These are phyloP conservation scores for Thelonectria rubi DNA, from an alignment of 2,329 filamentous ascomycete genomes.

Conservation along the genomic window DNA sequence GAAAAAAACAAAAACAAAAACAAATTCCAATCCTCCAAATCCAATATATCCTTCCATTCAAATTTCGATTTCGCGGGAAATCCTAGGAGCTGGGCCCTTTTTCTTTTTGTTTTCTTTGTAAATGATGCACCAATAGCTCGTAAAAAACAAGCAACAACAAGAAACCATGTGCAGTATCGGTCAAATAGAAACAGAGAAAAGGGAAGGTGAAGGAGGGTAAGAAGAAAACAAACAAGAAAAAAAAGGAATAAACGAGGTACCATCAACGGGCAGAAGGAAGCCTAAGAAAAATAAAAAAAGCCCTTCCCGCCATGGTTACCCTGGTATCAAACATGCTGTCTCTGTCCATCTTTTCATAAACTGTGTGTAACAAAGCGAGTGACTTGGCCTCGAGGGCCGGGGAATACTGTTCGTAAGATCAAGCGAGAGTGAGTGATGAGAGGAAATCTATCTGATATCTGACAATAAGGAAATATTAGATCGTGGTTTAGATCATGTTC, in stretches of 20 bases:
- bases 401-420: constrained; percentile 36
- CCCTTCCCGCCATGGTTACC: constrained; percentile 26
- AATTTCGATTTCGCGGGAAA: constrained; percentile 20
- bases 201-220: constrained; percentile 29
- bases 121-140: constrained; percentile 20
- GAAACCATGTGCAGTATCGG: constrained; percentile 20
- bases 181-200: constrained; percentile 8
- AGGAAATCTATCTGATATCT: constrained; percentile 24
- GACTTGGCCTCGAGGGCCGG: constrained; percentile 36
- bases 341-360: constrained; percentile 39
- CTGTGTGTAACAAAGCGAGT: constrained; percentile 33
- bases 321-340: constrained; percentile 42
- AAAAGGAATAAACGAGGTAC: constrained; percentile 27
- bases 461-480: constrained; percentile 26
- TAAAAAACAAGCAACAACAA: constrained; percentile 14
- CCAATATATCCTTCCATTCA: constrained; percentile 14
- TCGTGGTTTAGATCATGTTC: constrained; percentile 43
- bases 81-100: constrained; percentile 19
- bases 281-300: background rate
- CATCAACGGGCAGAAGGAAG: constrained; percentile 21
- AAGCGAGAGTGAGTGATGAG: constrained; percentile 29
- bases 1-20: constrained; percentile 19
- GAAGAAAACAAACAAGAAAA: constrained; percentile 32
- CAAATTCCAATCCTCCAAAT: constrained; percentile 15
- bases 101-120: constrained; percentile 27